Percentiles rank a stretch among this genome's conserved stretches.
Conservation (phyloP, 1,139 yeast species). For the Spathaspora jeffriesii region DNA sequence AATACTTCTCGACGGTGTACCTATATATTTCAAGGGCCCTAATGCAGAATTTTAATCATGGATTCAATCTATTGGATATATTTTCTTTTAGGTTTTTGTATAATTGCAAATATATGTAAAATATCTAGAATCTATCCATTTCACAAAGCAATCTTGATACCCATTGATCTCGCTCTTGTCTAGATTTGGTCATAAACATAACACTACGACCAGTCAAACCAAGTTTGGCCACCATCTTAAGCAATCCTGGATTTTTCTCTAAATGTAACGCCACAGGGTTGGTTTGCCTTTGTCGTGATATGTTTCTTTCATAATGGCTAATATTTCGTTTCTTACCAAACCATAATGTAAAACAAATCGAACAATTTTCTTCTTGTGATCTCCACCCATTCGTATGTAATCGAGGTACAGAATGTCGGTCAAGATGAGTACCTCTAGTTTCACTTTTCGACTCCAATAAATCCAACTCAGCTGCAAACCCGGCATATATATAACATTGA, state of each 20-base stretch:
- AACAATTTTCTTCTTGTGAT: conserved; percentile 71
- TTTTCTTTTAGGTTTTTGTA: background rate
- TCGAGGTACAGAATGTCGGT: conserved; percentile 63
- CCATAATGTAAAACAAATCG: conserved; percentile 83
- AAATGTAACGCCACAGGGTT: background rate
- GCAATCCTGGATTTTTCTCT: conserved; percentile 40
- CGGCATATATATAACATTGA: conserved; percentile 77
- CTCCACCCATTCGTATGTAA: conserved; percentile 83
- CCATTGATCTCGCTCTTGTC: conserved; percentile 88
- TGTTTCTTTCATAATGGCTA: conserved; percentile 11
- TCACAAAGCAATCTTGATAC: conserved; percentile 64
- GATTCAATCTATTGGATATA: background rate
- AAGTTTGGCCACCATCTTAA: conserved; percentile 48
- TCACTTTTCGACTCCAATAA: conserved; percentile 48
- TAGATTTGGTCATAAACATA: conserved; percentile 78
- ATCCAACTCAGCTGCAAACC: conserved; percentile 59
- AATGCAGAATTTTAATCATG: background rate
- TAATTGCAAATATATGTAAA: background rate
- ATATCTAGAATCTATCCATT: conserved; percentile 47
- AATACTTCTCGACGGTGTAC: background rate
- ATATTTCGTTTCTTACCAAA: conserved; percentile 63
- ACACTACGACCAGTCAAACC: conserved; percentile 71
- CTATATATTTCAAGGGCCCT: background rate
- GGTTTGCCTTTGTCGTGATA: conserved; percentile 2
- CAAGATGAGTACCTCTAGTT: conserved; percentile 51